phyloP scores from a whole-genome alignment of 192 early-diverging fungal genomes.

The Podila verticillata region DNA sequence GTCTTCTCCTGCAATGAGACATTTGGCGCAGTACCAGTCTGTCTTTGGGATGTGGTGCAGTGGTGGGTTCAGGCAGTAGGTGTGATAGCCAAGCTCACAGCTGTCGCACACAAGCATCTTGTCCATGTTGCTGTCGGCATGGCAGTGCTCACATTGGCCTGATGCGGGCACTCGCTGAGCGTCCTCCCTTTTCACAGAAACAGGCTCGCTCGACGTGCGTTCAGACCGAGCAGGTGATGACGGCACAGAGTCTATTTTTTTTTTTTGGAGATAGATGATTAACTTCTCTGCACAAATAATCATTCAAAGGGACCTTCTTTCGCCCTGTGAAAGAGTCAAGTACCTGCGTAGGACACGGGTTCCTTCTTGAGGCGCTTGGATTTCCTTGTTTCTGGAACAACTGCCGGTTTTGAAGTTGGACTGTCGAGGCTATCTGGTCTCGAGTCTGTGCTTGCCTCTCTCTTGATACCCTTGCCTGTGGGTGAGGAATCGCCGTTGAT shows the following conservation, averaged over 20 bases:
- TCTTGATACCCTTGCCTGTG: constrained; percentile 9
- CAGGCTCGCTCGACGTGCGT: constrained; percentile 25
- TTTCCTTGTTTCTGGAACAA: constrained; percentile 33
- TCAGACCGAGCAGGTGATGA: constrained; percentile 43
- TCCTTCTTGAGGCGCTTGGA: constrained; percentile 49
- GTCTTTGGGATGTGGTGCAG: constrained; percentile 57
- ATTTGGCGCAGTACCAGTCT: constrained; percentile 92
- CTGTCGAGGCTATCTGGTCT: constrained; percentile 16
- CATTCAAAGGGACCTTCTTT: background rate
- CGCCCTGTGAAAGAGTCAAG: background rate
- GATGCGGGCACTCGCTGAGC: background rate
- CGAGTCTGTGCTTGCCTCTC: constrained; percentile 35
- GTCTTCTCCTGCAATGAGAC: constrained; percentile 80
- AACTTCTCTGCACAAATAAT: background rate
- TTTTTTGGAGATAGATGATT: background rate
- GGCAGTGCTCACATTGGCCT: constrained; percentile 57
- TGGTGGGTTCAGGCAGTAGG: constrained; percentile 73
- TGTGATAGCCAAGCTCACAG: constrained; percentile 81
- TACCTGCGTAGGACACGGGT: constrained; percentile 34
- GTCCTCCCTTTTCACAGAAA: constrained; percentile 8
- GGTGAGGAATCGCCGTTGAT: background rate
- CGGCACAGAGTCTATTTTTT: constrained; percentile 19
- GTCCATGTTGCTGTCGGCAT: constrained; percentile 59
- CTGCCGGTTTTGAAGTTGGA: constrained; percentile 27
- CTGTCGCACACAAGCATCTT: constrained; percentile 82